Evolutionary conservation across 2,329 filamentous ascomycete species (phyloP).

Genomic region (Cryphonectria naterciae): DNA sequence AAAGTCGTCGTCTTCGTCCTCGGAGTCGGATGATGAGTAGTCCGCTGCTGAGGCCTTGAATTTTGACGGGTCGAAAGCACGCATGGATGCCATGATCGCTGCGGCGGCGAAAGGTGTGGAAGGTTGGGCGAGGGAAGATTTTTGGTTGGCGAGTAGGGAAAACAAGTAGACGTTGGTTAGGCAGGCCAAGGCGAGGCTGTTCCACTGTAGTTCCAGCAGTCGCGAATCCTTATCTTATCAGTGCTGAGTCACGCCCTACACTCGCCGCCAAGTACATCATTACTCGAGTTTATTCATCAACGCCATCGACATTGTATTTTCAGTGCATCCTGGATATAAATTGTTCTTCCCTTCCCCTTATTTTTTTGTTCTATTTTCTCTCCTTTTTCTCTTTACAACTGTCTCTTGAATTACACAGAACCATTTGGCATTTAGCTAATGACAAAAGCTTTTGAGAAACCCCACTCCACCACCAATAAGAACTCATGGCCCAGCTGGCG

Average conservation of each 20-base stretch:
- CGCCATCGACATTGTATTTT: too few species aligned
- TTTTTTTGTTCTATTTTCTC: too few species aligned
- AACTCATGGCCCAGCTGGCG: too few species aligned
- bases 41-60: constrained; percentile 58
- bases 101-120: background rate
- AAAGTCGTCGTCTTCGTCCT: constrained; percentile 53
- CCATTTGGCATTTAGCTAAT: too few species aligned
- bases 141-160: background rate
- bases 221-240: constrained; percentile 18
- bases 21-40: constrained; percentile 59
- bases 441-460: too few species aligned
- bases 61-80: constrained; percentile 49
- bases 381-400: too few species aligned
- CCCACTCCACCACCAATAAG: too few species aligned
- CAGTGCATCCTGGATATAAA: too few species aligned
- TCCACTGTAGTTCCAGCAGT: background rate
- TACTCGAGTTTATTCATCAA: too few species aligned
- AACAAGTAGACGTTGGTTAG: background rate
- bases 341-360: too few species aligned
- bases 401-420: too few species aligned
- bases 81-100: constrained; percentile 29
- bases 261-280: background rate
- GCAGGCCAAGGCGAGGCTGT: background rate
- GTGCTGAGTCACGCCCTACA: constrained; percentile 11
- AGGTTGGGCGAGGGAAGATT: background rate